Evolutionary conservation across 805 yeast species (phyloP), one percentile per base, ranked within the genome.

Genomic region (Candida sonorensis): DNA sequence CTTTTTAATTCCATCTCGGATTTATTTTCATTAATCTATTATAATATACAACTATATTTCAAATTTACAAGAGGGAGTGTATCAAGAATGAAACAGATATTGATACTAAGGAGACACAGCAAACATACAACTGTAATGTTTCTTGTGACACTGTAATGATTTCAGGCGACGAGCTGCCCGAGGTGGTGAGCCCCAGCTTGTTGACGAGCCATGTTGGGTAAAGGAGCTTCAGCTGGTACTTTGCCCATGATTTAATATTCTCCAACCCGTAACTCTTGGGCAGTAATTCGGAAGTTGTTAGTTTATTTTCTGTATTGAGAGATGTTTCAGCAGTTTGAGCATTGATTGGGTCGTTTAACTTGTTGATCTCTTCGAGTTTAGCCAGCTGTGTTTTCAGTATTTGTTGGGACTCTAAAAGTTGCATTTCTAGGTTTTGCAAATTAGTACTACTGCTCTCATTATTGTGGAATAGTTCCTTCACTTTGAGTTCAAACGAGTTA

Each of bases 401-500:
- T 24, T n/a, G 16, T n/a, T 12, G 5, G 5, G 28, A 15, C n/a
- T 16, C n/a, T n/a, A n/a, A n/a, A n/a, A n/a, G n/a, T n/a, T n/a
- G n/a, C n/a, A n/a, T n/a, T n/a, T n/a, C n/a, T 19, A 53, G 31
- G 3, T 19, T 33, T 6, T 35, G 30, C 5, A 50, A 24, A 12
- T 47, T 46, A 7, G 27, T 26, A 16, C 35, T 45, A 19, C 47
- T 29, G 14, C 36, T 37, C 21, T 50, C 46, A 16, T 38, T 48
- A 15, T 63, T 59, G 3, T 64, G 68, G 14, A 79, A 53, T 2
- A 72, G 67, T 7, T 61, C 66, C 42, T 68, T 75, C 10, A 88
- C 94, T 50, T 81, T 83, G 16, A 69, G 76, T 47, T 90, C 96
- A 59, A 92, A 92, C 1, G 87, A 74, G 9, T 75, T 75, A 14